Conservation (phyloP, 2,329 filamentous ascomycete species). For the Monosporascus sp. region DNA sequence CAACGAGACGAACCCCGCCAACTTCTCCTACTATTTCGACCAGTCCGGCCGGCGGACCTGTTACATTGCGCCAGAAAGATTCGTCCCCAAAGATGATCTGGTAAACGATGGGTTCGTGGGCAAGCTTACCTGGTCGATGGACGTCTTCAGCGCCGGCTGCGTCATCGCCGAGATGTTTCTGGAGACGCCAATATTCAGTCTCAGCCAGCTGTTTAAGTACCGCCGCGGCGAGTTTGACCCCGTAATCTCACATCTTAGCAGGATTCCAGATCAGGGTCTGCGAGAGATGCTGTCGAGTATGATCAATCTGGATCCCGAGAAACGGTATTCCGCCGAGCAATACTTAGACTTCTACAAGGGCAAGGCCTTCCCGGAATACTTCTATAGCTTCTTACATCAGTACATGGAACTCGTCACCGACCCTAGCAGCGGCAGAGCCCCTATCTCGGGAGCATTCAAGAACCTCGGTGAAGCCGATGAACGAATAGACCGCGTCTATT, state of each 20-base stretch:
- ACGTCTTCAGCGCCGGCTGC: constrained; percentile 94
- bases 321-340: constrained; percentile 87
- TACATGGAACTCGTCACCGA: constrained; percentile 97
- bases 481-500: constrained; percentile 85
- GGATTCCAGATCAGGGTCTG: constrained; percentile 83
- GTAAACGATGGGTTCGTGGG: background rate
- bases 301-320: constrained; percentile 91
- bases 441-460: constrained; percentile 60
- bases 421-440: constrained; percentile 71
- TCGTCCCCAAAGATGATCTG: constrained; percentile 63
- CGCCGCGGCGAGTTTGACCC: constrained; percentile 90
- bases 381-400: constrained; percentile 94
- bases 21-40: constrained; percentile 98
- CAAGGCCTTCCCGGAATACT: constrained; percentile 93
- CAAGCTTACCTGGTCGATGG: constrained; percentile 86
- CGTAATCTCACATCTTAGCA: constrained; percentile 69
- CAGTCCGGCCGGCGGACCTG: constrained; percentile 86
- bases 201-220: constrained; percentile 94
- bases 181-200: constrained; percentile 93
- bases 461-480: constrained; percentile 88
- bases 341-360: constrained; percentile 88
- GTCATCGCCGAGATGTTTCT: constrained; percentile 96
- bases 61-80: constrained; percentile 91
- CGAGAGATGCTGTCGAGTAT: constrained; percentile 89
- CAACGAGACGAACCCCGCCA: constrained; percentile 92